A percentile compares a stretch with the other conserved stretches of the same genome.
Conservation (phyloP, 108 stramenopile genomes). For the Nannochloropsis granulata region DNA sequence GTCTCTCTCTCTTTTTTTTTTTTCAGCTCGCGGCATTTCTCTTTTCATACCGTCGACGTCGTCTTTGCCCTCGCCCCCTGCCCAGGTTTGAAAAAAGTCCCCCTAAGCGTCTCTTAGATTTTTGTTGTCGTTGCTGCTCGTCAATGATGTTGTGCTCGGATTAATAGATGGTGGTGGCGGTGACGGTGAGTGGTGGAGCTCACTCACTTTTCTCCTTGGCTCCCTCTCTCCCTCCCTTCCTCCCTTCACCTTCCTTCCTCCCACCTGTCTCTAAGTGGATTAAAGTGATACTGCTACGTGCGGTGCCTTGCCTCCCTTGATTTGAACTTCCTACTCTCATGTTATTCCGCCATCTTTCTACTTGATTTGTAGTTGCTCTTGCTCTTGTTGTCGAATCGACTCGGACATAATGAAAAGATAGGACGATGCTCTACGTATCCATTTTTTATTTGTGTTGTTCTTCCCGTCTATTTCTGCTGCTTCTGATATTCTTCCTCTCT, state of each 20-base stretch:
- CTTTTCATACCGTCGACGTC: too few species aligned
- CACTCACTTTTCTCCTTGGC: not conserved
- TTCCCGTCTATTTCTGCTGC: not conserved
- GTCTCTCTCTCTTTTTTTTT: not conserved
- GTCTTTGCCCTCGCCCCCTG: too few species aligned
- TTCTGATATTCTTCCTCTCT: not conserved
- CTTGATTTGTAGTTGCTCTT: too few species aligned
- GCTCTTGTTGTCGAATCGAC: too few species aligned
- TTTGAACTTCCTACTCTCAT: conserved; percentile 10
- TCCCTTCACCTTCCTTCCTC: not conserved
- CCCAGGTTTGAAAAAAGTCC: too few species aligned
- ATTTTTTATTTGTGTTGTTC: not conserved
- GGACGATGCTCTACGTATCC: not conserved
- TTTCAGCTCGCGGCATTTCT: not conserved
- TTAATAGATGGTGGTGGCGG: not conserved
- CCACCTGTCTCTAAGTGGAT: not conserved
- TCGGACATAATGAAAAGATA: not conserved
- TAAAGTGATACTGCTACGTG: not conserved
- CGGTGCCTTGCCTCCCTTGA: not conserved
- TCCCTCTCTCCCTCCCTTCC: not conserved
- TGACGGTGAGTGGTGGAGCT: not conserved
- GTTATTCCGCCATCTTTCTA: too few species aligned
- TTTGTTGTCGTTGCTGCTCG: conserved; percentile 8
- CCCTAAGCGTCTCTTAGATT: not conserved
- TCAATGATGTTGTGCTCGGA: not conserved